Evolutionary conservation across 2,329 filamentous ascomycete genomes (phyloP), one percentile per base, ranked within the genome.

Genomic region (Talaromyces islandicus): DNA sequence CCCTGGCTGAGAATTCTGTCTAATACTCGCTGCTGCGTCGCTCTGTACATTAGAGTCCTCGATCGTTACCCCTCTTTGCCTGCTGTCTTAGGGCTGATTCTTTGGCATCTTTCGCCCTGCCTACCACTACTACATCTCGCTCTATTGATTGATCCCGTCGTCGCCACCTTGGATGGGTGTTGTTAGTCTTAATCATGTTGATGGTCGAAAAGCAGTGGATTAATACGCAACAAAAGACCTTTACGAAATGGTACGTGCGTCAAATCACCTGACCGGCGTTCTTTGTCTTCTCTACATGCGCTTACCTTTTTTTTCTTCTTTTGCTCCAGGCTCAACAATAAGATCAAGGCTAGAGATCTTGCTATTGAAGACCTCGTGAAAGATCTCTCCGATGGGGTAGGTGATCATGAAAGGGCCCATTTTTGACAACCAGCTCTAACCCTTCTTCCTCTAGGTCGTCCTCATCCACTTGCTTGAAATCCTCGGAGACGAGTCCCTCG

Each of bases 381-480:
- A 64, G 94, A 97, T 77, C 85, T 99, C 61, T 93, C 91, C 70
- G 92, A 97, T 79, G 94, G 94, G 70, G 93, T 96, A 83, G 76
- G 89, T 86, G 35, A 25, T 59, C 48, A 54, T 60, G 51, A 19
- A 48, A 7, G 30, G 56, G 41, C 43, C 12, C 21, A 43, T 21
- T 30, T 14, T 24, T 6, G 19, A 14, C 52, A 5, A 35, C 25
- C 46, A 38, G n/a, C n/a, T 14, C 32, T 17, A 38, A 58, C 63
- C 38, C 48, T 50, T 14, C 6, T 54, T n/a, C 9, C 57, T 9
- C 57, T 70, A 95, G 91, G 90, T 97, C 66, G 86, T 95, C 68
- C 88, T 99, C 66, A 96, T 99, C 72, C 94, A 99, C 77, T 87
- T 99, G 55, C 89, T 99, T 70, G 94, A 99, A 81, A 94, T 94